Percentiles rank a stretch among this genome's conserved stretches.
phyloP scores from a whole-genome alignment of 2,329 filamentous ascomycete species.

The Cladosporium oxysporum region DNA sequence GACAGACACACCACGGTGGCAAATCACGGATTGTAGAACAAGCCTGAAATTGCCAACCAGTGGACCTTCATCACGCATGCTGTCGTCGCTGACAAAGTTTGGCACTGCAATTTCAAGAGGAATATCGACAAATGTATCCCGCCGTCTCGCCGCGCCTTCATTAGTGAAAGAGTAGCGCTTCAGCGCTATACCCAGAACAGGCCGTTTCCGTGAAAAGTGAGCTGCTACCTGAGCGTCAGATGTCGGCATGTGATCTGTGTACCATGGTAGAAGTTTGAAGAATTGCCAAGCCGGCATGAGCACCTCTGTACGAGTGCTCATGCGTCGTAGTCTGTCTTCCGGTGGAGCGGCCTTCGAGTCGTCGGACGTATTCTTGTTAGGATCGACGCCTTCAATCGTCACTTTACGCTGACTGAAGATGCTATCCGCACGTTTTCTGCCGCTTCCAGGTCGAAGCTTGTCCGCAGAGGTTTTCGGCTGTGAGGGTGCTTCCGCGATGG shows the following conservation, averaged over 20 bases:
- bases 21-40: slow-evolving; percentile 86
- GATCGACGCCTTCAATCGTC: slow-evolving; percentile 35
- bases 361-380: slow-evolving; percentile 41
- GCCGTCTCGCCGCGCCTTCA: slow-evolving; percentile 67
- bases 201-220: slow-evolving; percentile 79
- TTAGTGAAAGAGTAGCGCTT: slow-evolving; percentile 82
- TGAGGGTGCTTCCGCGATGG: slow-evolving; percentile 26
- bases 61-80: slow-evolving; percentile 64
- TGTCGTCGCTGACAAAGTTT: slow-evolving; percentile 84
- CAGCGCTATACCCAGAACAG: slow-evolving; percentile 87
- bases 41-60: slow-evolving; percentile 90
- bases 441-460: slow-evolving; percentile 37
- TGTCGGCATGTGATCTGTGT: slow-evolving; percentile 66
- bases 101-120: slow-evolving; percentile 80
- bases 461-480: slow-evolving; percentile 34
- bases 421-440: slow-evolving; percentile 48
- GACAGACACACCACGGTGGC: slow-evolving; percentile 82
- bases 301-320: slow-evolving; percentile 68
- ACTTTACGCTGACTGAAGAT: slow-evolving; percentile 51
- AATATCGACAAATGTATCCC: slow-evolving; percentile 87
- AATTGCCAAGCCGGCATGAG: slow-evolving; percentile 98
- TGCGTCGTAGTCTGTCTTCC: slow-evolving; percentile 34
- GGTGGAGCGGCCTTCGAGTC: slow-evolving; percentile 8
- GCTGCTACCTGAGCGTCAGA: slow-evolving; percentile 80
- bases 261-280: slow-evolving; percentile 92